Conservation (phyloP, 129 eudicot genomes). For the Lactuca sativa region DNA sequence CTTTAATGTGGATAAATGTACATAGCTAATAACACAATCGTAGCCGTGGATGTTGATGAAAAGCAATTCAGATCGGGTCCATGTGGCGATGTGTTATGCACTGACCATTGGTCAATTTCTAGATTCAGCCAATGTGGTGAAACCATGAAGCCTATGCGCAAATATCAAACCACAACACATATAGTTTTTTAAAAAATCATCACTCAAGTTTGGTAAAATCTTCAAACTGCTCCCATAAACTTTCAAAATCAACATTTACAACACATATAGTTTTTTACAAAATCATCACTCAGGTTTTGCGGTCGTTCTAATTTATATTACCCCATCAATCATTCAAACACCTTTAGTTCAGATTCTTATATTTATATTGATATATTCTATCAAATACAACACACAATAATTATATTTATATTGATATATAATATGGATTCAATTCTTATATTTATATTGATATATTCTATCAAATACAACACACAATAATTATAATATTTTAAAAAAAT, state of each 20-base stretch:
- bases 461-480: no score
- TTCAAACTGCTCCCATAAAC: neutral
- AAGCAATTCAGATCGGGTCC: constrained; percentile 34
- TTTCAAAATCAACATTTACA: neutral
- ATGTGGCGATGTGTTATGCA: constrained; percentile 47
- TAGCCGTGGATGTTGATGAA: constrained; percentile 36
- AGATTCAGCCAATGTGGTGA: constrained; percentile 36
- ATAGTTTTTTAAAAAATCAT: neutral
- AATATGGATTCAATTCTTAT: no score
- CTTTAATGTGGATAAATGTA: constrained; percentile 37
- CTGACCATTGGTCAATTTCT: constrained; percentile 33
- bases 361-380: no score
- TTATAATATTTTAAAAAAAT: no score
- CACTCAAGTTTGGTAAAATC: constrained; percentile 5
- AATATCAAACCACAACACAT: constrained; percentile 13
- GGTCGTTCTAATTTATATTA: no score
- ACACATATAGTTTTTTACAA: no score
- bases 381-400: no score
- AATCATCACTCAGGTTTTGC: no score
- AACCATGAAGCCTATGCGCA: constrained; percentile 18
- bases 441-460: no score
- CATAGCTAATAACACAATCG: constrained; percentile 31
- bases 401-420: no score
- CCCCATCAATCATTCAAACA: no score
- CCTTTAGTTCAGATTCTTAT: no score